These are phyloP conservation scores for Aspergillus texensis DNA, from an alignment of 2,329 filamentous ascomycete species.

Conservation along the genomic window DNA sequence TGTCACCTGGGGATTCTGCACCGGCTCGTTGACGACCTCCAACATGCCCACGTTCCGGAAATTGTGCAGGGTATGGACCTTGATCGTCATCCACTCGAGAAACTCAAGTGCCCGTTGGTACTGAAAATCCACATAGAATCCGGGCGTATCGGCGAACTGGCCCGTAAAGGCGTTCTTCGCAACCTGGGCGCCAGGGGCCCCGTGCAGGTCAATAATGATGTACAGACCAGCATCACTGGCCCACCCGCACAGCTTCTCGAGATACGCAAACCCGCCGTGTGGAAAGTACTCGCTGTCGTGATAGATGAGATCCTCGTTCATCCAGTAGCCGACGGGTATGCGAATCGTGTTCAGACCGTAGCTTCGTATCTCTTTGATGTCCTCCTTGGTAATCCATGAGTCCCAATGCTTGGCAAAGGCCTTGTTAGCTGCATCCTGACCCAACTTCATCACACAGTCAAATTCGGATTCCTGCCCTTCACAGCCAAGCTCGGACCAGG, in stretches of 20 bases:
- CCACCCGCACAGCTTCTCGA: slow-evolving; percentile 52
- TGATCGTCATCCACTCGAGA: slow-evolving; percentile 58
- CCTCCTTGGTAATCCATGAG: slow-evolving; percentile 52
- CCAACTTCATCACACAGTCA: slow-evolving; percentile 55
- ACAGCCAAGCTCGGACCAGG: slow-evolving; percentile 56
- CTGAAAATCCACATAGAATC: slow-evolving; percentile 61
- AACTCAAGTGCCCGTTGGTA: slow-evolving; percentile 59
- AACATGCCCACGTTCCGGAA: slow-evolving; percentile 63
- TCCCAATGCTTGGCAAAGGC: slow-evolving; percentile 56
- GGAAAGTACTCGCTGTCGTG: slow-evolving; percentile 55
- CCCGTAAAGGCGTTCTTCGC: slow-evolving; percentile 53
- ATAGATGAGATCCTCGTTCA: slow-evolving; percentile 55
- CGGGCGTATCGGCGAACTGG: slow-evolving; percentile 43
- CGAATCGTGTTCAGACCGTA: slow-evolving; percentile 58
- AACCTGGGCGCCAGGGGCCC: slow-evolving; percentile 54
- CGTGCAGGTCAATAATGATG: slow-evolving; percentile 58
- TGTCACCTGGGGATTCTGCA: slow-evolving; percentile 40
- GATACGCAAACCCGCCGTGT: slow-evolving; percentile 49
- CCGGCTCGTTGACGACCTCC: slow-evolving; percentile 61
- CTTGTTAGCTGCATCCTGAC: slow-evolving; percentile 50
- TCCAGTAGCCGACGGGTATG: slow-evolving; percentile 60
- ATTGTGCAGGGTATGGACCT: slow-evolving; percentile 52
- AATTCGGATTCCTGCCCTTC: slow-evolving; percentile 52
- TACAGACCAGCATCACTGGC: slow-evolving; percentile 55
- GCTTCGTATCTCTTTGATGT: slow-evolving; percentile 54